Conservation (phyloP, 345 rosid genomes). For the Eucalyptus globulus region DNA sequence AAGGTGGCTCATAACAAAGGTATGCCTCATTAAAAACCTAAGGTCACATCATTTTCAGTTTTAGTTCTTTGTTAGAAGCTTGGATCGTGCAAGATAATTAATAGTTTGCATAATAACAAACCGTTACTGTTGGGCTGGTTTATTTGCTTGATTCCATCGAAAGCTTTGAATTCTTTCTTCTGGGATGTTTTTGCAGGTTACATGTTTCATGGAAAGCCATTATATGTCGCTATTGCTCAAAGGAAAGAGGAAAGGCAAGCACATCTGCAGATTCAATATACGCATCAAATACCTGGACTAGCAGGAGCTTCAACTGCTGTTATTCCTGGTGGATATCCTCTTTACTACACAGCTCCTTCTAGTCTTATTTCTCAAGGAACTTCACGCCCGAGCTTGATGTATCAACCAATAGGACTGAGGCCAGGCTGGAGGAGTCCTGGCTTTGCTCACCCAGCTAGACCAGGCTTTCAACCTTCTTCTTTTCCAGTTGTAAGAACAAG, state of each 20-base stretch:
- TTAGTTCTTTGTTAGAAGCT: not conserved
- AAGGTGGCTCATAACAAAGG: not conserved
- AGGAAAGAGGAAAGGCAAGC: slow-evolving; percentile 62
- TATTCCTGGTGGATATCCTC: slow-evolving; percentile 47
- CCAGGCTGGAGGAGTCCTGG: slow-evolving; percentile 44
- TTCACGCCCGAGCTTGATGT: slow-evolving; percentile 36
- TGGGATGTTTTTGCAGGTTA: slow-evolving; percentile 13
- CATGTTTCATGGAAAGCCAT: slow-evolving; percentile 55
- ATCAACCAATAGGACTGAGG: slow-evolving; percentile 45
- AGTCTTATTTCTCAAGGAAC: slow-evolving; percentile 35
- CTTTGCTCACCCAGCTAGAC: slow-evolving; percentile 34
- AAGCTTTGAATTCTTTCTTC: not conserved
- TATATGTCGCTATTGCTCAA: slow-evolving; percentile 71
- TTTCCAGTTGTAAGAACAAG: slow-evolving; percentile 23
- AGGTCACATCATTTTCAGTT: not conserved
- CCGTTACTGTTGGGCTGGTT: not conserved
- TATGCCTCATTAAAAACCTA: not conserved
- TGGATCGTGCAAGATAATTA: not conserved
- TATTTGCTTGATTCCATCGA: not conserved
- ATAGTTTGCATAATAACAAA: not conserved
- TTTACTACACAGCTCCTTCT: slow-evolving; percentile 49
- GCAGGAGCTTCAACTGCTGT: slow-evolving; percentile 40
- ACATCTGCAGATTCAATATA: slow-evolving; percentile 40
- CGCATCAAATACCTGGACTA: slow-evolving; percentile 28
- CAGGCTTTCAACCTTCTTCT: slow-evolving; percentile 34